Percentiles rank a stretch among this genome's conserved stretches.
phyloP scores from a whole-genome alignment of 257 asterid genomes.

The Primulina tabacum region DNA sequence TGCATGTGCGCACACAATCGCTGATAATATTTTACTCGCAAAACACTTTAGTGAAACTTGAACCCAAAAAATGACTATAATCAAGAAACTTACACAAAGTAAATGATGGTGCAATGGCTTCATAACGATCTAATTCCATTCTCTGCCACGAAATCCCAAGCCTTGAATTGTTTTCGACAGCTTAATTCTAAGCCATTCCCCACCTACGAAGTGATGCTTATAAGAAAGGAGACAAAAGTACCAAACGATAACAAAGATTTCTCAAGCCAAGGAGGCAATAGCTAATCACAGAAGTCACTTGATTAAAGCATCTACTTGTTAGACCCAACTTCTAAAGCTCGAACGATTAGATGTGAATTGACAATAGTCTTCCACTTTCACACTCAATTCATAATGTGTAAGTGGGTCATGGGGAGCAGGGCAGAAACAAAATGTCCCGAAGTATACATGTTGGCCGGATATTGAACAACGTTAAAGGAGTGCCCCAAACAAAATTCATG shows the following conservation, averaged over 20 bases:
- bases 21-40: neutral
- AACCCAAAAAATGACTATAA: neutral
- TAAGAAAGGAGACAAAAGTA: constrained; percentile 8
- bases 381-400: neutral
- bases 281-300: neutral
- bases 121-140: constrained; percentile 28
- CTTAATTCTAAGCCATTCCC: constrained; percentile 12
- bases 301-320: constrained; percentile 8
- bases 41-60: neutral
- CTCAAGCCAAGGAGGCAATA: neutral
- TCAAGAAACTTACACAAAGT: constrained; percentile 26
- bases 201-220: constrained; percentile 27
- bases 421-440: neutral
- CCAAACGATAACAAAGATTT: constrained; percentile 4
- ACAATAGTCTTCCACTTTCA: neutral
- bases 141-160: constrained; percentile 19
- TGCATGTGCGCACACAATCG: constrained; percentile 1
- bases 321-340: too few relatives aligned
- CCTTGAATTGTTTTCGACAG: constrained; percentile 11
- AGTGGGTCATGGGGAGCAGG: neutral
- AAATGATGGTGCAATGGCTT: constrained; percentile 21
- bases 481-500: neutral
- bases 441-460: neutral
- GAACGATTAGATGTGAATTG: neutral
- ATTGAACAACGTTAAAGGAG: neutral